Evolutionary conservation across 2,329 filamentous ascomycete species (phyloP), one percentile per base, ranked within the genome.

Genomic region (Trichoderma sp.): DNA sequence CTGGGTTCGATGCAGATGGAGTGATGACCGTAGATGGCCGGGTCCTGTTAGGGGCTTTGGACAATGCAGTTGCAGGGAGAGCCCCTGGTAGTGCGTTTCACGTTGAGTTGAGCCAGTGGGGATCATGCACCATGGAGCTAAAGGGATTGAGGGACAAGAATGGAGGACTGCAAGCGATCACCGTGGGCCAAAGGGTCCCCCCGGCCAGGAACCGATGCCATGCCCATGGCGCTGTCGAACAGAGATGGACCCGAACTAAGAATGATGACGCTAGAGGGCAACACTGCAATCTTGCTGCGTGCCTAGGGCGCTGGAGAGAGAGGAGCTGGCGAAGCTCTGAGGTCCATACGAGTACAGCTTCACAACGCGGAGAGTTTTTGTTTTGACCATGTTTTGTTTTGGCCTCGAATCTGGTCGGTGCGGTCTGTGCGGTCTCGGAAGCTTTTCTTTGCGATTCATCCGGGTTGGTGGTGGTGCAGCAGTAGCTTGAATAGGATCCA

Each of bases 41-140:
- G 38, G 60, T 69, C 53, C 35, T 63, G 50, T 45, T 56, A 75
- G 65, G 73, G 73, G 73, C 41, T 45, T 53, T 72, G 62, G 60
- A 71, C 74, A 75, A 71, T 71, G 74, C 67, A 65, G 66, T 53
- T 66, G 33, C 74, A 75, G 74, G 74, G 74, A 66, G 60, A 21
- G 24, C 33, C 66, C 67, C 35, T 50, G 59, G 53, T 76, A 74
- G 75, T 56, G 75, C 69, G 75, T 76, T 76, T 76, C 75, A 76
- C 63, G 38, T n/a, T 68, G 50, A 73, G 62, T 59, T 56, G 71
- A 76, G 69, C 56, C 53, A 41, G 69, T 74, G 75, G 75, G 38
- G 56, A 71, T 64, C 35, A 64, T 59, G 65, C 38, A 64, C 59
- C 53, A 50, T 14, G 66, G 9, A 29, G 4, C 53, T 16, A 45